phyloP scores from a whole-genome alignment of 2,329 filamentous ascomycete species.

The Lizonia empirigonia region DNA sequence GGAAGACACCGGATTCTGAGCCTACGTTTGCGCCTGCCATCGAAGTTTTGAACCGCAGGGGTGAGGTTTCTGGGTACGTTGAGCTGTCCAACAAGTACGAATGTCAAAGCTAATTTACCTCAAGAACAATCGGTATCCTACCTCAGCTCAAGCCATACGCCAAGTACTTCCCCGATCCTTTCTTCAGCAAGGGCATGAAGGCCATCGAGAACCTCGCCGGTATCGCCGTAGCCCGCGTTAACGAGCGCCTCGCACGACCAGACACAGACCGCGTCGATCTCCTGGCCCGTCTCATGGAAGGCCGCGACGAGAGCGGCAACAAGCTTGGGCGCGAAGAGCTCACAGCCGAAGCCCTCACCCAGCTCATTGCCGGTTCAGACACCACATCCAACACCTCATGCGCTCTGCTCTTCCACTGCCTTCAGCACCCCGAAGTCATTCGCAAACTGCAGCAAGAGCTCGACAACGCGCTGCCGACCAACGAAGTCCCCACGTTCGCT shows the following conservation, averaged over 20 bases:
- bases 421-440: slow-evolving; percentile 72
- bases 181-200: slow-evolving; percentile 74
- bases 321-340: slow-evolving; percentile 78
- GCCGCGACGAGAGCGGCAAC: slow-evolving; percentile 77
- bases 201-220: slow-evolving; percentile 83
- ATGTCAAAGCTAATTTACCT: slow-evolving; percentile 10
- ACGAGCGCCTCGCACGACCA: slow-evolving; percentile 66
- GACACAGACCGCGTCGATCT: slow-evolving; percentile 73
- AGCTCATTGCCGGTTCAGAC: slow-evolving; percentile 80
- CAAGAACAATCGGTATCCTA: slow-evolving; percentile 71
- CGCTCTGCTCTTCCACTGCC: slow-evolving; percentile 78
- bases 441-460: slow-evolving; percentile 76
- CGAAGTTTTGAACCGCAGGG: slow-evolving; percentile 84
- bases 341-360: slow-evolving; percentile 86
- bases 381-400: slow-evolving; percentile 82
- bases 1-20: slow-evolving; percentile 62
- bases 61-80: slow-evolving; percentile 74
- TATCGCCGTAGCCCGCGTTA: slow-evolving; percentile 84
- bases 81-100: neutral
- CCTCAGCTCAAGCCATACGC: slow-evolving; percentile 80
- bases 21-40: slow-evolving; percentile 78
- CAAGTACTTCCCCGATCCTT: slow-evolving; percentile 78
- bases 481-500: slow-evolving; percentile 71
- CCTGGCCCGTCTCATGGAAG: slow-evolving; percentile 82
- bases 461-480: slow-evolving; percentile 68